Conservation (phyloP, 768 basidiomycete species). For the Leccinum fibrillosum region DNA sequence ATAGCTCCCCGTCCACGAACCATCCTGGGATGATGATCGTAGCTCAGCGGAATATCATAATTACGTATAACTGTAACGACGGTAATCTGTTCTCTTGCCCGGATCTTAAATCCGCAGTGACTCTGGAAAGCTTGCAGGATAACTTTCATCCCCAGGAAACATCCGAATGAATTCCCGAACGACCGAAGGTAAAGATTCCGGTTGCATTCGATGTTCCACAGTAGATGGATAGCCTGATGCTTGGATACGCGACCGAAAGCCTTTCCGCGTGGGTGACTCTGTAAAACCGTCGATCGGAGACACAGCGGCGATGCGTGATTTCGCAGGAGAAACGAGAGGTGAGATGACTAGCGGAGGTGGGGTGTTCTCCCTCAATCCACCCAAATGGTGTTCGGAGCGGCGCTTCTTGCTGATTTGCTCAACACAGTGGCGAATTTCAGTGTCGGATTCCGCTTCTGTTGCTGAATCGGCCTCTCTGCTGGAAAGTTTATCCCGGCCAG, state of each 20-base stretch:
- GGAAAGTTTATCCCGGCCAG: neutral
- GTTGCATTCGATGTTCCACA: neutral
- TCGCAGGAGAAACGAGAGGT: constrained; percentile 28
- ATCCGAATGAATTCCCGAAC: constrained; percentile 32
- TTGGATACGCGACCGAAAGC: constrained; percentile 2
- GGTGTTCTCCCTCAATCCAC: constrained; percentile 1
- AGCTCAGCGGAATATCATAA: neutral
- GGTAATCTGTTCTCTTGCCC: neutral
- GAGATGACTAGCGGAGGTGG: constrained; percentile 18
- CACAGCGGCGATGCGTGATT: constrained; percentile 6
- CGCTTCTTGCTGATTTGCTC: constrained; percentile 16
- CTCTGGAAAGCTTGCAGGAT: constrained; percentile 33
- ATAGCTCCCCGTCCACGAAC: constrained; percentile 6
- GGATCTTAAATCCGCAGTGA: constrained; percentile 21
- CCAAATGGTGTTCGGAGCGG: neutral
- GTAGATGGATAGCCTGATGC: neutral
- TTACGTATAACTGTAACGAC: neutral
- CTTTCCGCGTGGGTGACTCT: constrained; percentile 9
- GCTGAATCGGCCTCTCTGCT: constrained; percentile 24
- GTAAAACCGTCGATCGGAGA: neutral
- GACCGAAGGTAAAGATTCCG: constrained; percentile 24
- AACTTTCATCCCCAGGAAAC: constrained; percentile 34
- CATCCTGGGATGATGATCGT: constrained; percentile 2
- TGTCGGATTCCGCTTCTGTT: constrained; percentile 34
- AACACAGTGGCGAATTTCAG: constrained; percentile 21